Conservation (phyloP, 2,329 filamentous ascomycete genomes). For the Cladophialophora bantiana region DNA sequence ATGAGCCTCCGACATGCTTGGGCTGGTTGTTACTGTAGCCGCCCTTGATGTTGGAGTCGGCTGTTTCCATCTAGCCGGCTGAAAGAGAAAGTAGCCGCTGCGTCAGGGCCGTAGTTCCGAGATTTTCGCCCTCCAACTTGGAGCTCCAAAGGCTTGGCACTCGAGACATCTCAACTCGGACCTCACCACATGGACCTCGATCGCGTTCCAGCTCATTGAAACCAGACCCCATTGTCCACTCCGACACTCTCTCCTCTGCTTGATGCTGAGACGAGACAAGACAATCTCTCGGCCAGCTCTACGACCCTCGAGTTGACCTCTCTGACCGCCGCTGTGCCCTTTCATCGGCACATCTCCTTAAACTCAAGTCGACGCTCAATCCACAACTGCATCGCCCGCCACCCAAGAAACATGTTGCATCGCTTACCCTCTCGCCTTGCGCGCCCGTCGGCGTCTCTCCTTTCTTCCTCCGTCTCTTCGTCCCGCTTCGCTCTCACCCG, state of each 20-base stretch:
- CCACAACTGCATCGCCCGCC: neutral
- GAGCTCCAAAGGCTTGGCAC: constrained; percentile 21
- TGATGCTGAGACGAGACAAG: neutral
- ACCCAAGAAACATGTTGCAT: constrained; percentile 11
- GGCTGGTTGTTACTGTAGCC: no score
- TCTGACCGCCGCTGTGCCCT: neutral
- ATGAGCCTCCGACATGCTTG: no score
- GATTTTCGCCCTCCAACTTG: constrained; percentile 2
- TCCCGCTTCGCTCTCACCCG: constrained; percentile 12
- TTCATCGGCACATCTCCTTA: neutral
- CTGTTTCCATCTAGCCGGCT: neutral
- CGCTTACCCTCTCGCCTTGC: constrained; percentile 18
- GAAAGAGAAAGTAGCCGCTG: neutral
- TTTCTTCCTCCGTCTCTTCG: neutral
- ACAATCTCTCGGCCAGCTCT: neutral
- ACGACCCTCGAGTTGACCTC: neutral
- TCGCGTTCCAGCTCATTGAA: constrained; percentile 4
- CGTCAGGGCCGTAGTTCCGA: constrained; percentile 12
- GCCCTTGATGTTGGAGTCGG: no score
- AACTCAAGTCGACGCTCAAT: neutral
- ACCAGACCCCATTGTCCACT: neutral
- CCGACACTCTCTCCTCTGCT: neutral
- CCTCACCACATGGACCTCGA: constrained; percentile 6
- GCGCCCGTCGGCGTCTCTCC: constrained; percentile 7
- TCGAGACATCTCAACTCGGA: constrained; percentile 2